These are phyloP conservation scores for Rhododendron ovatum DNA, from an alignment of 148 eudicot genomes.

Conservation along the genomic window DNA sequence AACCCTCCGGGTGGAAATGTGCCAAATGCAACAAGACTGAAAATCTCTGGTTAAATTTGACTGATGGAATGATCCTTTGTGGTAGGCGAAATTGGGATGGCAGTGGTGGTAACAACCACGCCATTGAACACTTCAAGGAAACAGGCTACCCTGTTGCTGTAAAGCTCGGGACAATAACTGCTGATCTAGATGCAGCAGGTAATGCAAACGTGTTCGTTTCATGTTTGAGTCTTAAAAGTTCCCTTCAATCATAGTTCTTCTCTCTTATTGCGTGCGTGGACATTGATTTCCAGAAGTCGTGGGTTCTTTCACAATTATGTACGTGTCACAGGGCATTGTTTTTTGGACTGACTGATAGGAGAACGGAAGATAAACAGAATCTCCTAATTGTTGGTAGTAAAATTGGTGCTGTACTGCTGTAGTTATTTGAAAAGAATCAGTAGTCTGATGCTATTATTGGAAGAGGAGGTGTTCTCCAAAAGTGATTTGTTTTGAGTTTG, in stretches of 20 bases:
- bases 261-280: background rate
- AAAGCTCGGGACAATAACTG: conserved; percentile 93
- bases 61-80: conserved; percentile 90
- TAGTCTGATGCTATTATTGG: background rate
- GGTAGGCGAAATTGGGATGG: conserved; percentile 98
- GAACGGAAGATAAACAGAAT: background rate
- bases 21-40: conserved; percentile 89
- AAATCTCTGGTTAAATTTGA: conserved; percentile 89
- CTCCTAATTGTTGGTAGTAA: background rate
- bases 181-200: conserved; percentile 96
- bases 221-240: background rate
- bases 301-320: background rate
- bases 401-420: background rate
- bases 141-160: conserved; percentile 84
- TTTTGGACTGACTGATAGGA: background rate
- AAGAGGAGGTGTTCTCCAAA: background rate
- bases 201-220: conserved; percentile 14
- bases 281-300: background rate
- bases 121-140: conserved; percentile 70
- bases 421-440: background rate
- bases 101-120: conserved; percentile 94
- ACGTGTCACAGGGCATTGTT: background rate
- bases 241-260: background rate
- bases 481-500: background rate
- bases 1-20: conserved; percentile 96